Evolutionary conservation across 345 rosid genomes (phyloP).

Genomic region (Hevea brasiliensis): DNA sequence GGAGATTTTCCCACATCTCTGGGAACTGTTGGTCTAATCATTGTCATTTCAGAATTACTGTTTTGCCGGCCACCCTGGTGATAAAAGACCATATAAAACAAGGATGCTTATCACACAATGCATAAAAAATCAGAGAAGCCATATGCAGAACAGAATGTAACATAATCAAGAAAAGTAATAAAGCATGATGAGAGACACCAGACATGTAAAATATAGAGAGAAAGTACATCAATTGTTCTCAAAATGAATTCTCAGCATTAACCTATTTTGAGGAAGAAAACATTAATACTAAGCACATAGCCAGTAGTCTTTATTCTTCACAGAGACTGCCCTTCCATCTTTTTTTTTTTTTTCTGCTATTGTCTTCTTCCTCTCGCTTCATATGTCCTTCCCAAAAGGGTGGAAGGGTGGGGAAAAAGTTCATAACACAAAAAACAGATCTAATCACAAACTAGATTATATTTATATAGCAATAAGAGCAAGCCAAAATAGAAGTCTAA

Average conservation of each 20-base stretch:
- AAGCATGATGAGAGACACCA: slow-evolving; percentile 19
- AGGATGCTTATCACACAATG: not conserved
- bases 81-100: not conserved
- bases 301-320: no score
- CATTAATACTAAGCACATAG: no score
- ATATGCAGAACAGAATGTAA: not conserved
- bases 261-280: no score
- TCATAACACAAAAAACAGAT: not conserved
- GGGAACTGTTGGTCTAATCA: slow-evolving; percentile 47
- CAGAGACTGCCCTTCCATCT: no score
- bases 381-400: no score
- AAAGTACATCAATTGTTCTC: not conserved
- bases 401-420: no score
- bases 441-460: not conserved
- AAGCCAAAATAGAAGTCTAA: not conserved
- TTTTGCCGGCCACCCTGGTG: slow-evolving; percentile 56
- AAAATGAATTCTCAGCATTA: not conserved
- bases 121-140: not conserved
- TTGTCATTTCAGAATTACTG: slow-evolving; percentile 42
- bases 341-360: no score
- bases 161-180: slow-evolving; percentile 4
- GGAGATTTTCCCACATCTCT: slow-evolving; percentile 72
- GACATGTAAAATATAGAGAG: not conserved
- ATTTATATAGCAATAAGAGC: not conserved
- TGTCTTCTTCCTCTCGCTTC: no score